Percentiles rank a stretch among this genome's conserved stretches.
phyloP scores from a whole-genome alignment of 129 eudicot genomes.

The Centaurea solstitialis region DNA sequence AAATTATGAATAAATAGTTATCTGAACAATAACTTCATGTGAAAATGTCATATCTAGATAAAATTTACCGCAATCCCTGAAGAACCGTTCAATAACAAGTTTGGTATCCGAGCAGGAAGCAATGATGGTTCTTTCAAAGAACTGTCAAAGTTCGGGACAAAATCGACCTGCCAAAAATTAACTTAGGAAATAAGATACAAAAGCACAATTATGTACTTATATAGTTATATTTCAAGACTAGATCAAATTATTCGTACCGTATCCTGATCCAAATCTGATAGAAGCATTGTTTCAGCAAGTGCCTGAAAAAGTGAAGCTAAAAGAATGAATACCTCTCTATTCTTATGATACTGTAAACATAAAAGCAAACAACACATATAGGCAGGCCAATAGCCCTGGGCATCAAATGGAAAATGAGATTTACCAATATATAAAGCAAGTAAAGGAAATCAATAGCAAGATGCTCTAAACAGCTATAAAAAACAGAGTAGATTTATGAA shows the following conservation, averaged over 20 bases:
- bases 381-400: background rate
- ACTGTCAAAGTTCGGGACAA: conserved; percentile 85
- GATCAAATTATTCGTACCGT: conserved; percentile 45
- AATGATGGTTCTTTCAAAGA: conserved; percentile 90
- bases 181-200: background rate
- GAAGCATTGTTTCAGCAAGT: conserved; percentile 84
- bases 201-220: background rate
- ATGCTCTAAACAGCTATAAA: background rate
- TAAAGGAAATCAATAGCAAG: background rate
- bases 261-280: conserved; percentile 90
- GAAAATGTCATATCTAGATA: conserved; percentile 6
- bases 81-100: conserved; percentile 84
- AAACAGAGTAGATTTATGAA: background rate
- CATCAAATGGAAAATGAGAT: background rate
- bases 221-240: conserved; percentile 6
- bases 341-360: background rate
- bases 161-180: conserved; percentile 70
- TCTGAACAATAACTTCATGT: background rate
- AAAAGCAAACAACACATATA: background rate
- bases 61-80: conserved; percentile 92
- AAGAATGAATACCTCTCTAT: conserved; percentile 22
- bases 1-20: background rate
- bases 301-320: conserved; percentile 54
- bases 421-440: background rate
- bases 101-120: conserved; percentile 92